These are phyloP conservation scores for Pseudomonodictys pantanalensis DNA, from an alignment of 495 filamentous ascomycete species.

Conservation along the genomic window DNA sequence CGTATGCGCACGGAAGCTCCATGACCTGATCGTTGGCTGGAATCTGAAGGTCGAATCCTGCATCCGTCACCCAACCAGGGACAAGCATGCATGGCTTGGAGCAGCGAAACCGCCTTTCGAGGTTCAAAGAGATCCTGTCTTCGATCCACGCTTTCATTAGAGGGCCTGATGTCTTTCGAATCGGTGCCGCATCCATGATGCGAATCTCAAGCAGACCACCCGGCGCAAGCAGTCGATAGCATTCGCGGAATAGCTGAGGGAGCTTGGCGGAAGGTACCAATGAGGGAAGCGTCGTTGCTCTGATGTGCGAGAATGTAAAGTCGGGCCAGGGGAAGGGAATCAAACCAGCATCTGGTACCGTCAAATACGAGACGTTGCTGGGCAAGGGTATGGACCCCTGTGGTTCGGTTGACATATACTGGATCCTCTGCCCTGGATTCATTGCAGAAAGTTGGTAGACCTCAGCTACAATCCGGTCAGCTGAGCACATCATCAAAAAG, in stretches of 20 bases:
- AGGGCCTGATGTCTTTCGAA: constrained; percentile 31
- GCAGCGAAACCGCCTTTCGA: constrained; percentile 35
- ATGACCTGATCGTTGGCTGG: constrained; percentile 3
- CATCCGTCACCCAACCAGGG: constrained; percentile 30
- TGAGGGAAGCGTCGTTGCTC: constrained; percentile 30
- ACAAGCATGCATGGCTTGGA: constrained; percentile 33
- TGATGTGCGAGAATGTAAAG: constrained; percentile 30
- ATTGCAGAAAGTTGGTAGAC: constrained; percentile 37
- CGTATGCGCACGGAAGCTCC: constrained; percentile 21
- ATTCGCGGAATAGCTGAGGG: constrained; percentile 33
- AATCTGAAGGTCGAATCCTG: constrained; percentile 27
- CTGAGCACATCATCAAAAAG: background rate
- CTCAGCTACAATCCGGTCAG: constrained; percentile 22
- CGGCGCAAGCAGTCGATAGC: constrained; percentile 31
- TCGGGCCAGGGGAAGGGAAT: constrained; percentile 29
- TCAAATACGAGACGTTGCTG: constrained; percentile 26
- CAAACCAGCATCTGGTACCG: constrained; percentile 19
- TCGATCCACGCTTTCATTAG: constrained; percentile 35
- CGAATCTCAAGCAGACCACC: constrained; percentile 36
- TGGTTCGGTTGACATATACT: constrained; percentile 30
- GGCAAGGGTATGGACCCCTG: constrained; percentile 27
- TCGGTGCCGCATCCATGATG: constrained; percentile 34
- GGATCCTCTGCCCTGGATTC: constrained; percentile 27
- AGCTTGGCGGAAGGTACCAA: constrained; percentile 31
- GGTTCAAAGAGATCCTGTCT: constrained; percentile 27